Percentiles rank a stretch among this genome's conserved stretches.
These are phyloP conservation scores for Cyclotella sp. DNA, from an alignment of 108 stramenopile genomes.

Conservation along the genomic window DNA sequence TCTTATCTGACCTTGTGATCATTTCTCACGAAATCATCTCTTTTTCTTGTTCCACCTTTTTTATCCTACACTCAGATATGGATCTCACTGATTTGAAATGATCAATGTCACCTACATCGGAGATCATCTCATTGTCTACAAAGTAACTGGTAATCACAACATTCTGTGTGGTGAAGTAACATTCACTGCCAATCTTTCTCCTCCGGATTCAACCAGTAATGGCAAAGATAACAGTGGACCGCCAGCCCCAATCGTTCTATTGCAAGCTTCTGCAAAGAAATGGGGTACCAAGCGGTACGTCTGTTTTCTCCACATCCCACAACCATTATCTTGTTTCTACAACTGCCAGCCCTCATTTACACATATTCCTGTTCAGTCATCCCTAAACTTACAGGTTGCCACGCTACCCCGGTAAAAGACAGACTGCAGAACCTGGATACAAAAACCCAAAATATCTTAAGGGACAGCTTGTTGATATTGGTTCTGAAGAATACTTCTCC, in stretches of 20 bases:
- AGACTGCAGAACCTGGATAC: constrained; percentile 71
- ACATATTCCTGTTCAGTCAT: no score
- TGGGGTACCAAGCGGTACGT: constrained; percentile 73
- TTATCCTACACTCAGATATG: constrained; percentile 54
- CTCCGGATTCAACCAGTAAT: not conserved
- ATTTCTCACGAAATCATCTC: no score
- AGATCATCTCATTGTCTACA: constrained; percentile 77
- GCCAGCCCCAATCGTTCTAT: constrained; percentile 50
- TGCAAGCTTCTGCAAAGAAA: constrained; percentile 67
- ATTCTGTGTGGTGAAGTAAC: constrained; percentile 79
- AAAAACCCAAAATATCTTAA: constrained; percentile 76
- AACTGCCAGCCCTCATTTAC: no score
- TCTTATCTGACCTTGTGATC: no score
- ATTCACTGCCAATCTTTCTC: constrained; percentile 73
- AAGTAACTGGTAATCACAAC: constrained; percentile 83
- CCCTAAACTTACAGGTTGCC: constrained; percentile 13
- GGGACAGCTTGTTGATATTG: constrained; percentile 81
- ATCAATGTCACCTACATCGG: constrained; percentile 78
- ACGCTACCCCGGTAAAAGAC: constrained; percentile 66
- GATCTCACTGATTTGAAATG: constrained; percentile 68
- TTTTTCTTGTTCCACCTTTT: no score
- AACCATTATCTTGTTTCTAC: no score
- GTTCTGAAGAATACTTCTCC: constrained; percentile 75
- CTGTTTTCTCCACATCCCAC: not conserved
- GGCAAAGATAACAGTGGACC: not conserved